Conservation (phyloP, 73 alveolate genomes). For the Paramecium octaurelia region DNA sequence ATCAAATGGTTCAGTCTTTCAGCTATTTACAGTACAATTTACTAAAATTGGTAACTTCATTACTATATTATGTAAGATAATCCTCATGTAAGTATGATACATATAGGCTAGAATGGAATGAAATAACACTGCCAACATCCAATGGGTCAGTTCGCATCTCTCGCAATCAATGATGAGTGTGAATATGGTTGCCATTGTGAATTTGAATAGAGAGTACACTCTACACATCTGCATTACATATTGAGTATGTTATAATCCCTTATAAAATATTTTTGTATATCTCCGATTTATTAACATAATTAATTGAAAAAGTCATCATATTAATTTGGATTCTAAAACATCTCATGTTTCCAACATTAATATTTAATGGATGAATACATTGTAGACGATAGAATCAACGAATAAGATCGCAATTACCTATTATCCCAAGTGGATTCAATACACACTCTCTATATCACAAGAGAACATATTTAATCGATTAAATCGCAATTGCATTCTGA, state of each 20-base stretch:
- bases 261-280: neutral
- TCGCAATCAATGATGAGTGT: neutral
- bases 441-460: neutral
- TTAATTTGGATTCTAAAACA: neutral
- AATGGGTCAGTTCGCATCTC: neutral
- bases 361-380: neutral
- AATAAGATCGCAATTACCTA: neutral
- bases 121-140: neutral
- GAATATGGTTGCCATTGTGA: neutral
- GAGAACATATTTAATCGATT: neutral
- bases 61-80: neutral
- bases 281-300: neutral
- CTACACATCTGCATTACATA: neutral
- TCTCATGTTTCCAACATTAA: neutral
- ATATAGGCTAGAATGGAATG: neutral
- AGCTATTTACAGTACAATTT: neutral
- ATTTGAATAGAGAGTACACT: neutral
- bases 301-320: neutral
- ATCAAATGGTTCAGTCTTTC: neutral
- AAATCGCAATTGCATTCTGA: neutral
- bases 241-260: neutral
- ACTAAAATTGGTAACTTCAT: neutral
- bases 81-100: neutral
- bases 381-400: neutral
- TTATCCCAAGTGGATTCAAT: neutral